These are phyloP conservation scores for Nitzschia sp. DNA, from an alignment of 108 stramenopile species.

Conservation along the genomic window DNA sequence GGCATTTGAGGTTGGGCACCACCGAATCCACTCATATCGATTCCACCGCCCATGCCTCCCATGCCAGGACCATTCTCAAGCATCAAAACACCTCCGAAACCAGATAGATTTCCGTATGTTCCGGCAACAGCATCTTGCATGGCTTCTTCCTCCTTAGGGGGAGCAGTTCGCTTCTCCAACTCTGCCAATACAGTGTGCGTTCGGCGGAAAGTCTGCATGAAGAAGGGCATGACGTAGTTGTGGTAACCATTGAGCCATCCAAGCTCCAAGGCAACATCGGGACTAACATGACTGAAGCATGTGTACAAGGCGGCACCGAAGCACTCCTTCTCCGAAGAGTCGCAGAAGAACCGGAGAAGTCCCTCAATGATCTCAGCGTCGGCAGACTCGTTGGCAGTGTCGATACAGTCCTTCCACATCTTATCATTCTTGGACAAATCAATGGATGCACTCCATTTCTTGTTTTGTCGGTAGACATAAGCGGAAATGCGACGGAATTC, in stretches of 20 bases:
- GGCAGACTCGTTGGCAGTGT: conserved; percentile 95
- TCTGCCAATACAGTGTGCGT: conserved; percentile 79
- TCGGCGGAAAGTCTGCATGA: conserved; percentile 95
- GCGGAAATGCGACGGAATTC: conserved; percentile 99
- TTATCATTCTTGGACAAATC: conserved; percentile 96
- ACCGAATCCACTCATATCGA: conserved; percentile 82
- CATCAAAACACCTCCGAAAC: conserved; percentile 80
- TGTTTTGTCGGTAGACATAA: conserved; percentile 97
- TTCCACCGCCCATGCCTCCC: conserved; percentile 42
- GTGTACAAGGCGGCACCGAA: conserved; percentile 97
- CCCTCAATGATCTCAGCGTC: conserved; percentile 91
- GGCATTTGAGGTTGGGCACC: conserved; percentile 32
- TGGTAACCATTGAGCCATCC: conserved; percentile 98
- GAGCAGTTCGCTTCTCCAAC: conserved; percentile 91
- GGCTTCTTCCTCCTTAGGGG: conserved; percentile 80
- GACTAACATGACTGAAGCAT: conserved; percentile 94
- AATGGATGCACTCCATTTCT: conserved; percentile 94
- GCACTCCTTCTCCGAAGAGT: conserved; percentile 96
- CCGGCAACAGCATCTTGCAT: conserved; percentile 73
- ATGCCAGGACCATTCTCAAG: conserved; percentile 54
- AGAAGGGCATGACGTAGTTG: conserved; percentile 97
- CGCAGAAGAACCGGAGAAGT: conserved; percentile 97
- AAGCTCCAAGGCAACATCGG: conserved; percentile 97
- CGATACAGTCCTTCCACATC: conserved; percentile 99
- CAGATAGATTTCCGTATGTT: conserved; percentile 75